Evolutionary conservation across 371 early-diverging fungal genomes (phyloP), one percentile per base, ranked within the genome.

Genomic region (Rhizopus arrhizus): DNA sequence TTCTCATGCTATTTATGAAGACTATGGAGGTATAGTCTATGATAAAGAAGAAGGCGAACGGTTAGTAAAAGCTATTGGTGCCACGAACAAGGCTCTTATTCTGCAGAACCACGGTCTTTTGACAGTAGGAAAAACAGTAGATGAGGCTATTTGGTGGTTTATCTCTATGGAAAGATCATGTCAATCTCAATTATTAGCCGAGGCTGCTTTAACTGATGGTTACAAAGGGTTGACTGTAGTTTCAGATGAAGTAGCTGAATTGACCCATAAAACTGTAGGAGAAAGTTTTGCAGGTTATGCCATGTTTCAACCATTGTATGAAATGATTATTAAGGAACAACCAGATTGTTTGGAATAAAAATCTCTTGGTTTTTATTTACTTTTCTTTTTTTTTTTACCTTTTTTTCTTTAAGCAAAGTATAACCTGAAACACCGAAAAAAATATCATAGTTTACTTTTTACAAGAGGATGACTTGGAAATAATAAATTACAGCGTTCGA

Each of bases 41-140:
- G 78, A 81, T 15, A 61, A 69, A 34, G 78, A 69, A 15, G 87
- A 86, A 70, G 87, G 85, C 5, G 61, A 73, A 48, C 65, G 69
- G 0, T 64, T 86, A 45, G 77, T 77, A 0, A 55, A 78, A 34
- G 73, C 75, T 2, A 60, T 85, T 50, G 84, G 83, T 4, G 54
- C 61, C 11, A 68, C 53, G 0, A 73, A 78, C 56, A 85, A 84
- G 64, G 80, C 82, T 2, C 51, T 83, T 13, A 82, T 86, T 50
- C 59, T 86, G 43, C 81, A 80, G 53, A 86, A 85, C 64, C 87
- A 86, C 52, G 87, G 87, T 9, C 61, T 86, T 31, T 51, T 86
- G 49, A 86, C 87, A 0, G 80, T 82, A 0, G 84, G 84, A 8
- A 58, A 59, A 0, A 72, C 81, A 0, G 74, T 86, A 1, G 87